Base-by-base conservation (phyloP, 192 early-diverging fungal genomes). In the Dispira parvispora region DNA sequence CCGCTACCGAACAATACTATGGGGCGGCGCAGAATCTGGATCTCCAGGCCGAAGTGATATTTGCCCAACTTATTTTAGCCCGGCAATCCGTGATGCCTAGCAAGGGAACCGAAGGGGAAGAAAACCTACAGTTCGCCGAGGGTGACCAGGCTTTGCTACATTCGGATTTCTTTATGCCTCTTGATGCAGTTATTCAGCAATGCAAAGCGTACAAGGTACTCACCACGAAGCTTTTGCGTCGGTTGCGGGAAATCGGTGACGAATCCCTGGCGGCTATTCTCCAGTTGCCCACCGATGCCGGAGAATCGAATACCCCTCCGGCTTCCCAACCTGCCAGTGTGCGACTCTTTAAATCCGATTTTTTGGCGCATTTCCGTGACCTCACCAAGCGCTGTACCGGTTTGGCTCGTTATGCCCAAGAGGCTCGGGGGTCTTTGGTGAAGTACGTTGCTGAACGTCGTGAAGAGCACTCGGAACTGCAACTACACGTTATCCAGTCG, bases 221-320 rank as follows among this genome's bases (percentile, higher is more conserved):
- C 6, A 80, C 82, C 21, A 75, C 82, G 54, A 87, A 83, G 73
- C 62, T 89, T 50, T 54, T 84, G 64, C 78, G 83, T n/a, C 79
- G 80, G 23, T 53, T 85, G 23, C 77, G 80, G 21, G 87, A 89
- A 46, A 65, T 85, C 32, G 56, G 43, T 46, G 52, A 55, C 0
- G 62, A 67, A 8, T 66, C 61, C 12, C 25, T 68, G 46, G 62
- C 46, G 4, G 63, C 49, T 23, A n/a, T 47, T 11, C 46, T 63
- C n/a, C 45, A 23, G 14, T 18, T 45, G 8, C 2, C 43, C n/a
- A 43, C 38, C 38, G 55, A 18, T 27, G 27, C 11, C 26, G 55
- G 55, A 18, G 43, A 16, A 5, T 42, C 14, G 4, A n/a, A n/a
- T 20, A 61, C 58, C 28, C n/a, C 58, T 20, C 55, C 55, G 27